These are phyloP conservation scores for Dioscorea cayenensis DNA, from an alignment of 116 monocot genomes.

Conservation along the genomic window DNA sequence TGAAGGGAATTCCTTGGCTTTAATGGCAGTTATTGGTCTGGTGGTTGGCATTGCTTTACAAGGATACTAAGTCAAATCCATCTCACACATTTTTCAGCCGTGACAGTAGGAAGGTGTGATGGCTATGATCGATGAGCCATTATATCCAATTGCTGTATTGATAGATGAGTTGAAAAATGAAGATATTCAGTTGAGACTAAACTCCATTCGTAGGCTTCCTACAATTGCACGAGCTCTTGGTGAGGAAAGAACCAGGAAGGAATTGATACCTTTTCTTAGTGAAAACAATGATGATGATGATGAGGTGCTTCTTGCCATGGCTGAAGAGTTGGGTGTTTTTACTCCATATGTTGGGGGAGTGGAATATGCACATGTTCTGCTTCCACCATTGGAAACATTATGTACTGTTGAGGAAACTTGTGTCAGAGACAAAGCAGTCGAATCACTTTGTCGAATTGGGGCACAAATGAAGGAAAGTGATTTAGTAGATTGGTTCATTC, in stretches of 20 bases:
- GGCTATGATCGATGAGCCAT: constrained; percentile 84
- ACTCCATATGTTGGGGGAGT: constrained; percentile 93
- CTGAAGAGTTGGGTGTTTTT: constrained; percentile 80
- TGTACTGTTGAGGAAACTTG: constrained; percentile 93
- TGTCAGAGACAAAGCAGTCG: constrained; percentile 89
- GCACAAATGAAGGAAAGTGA: constrained; percentile 90
- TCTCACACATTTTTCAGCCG: neutral
- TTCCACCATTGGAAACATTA: constrained; percentile 81
- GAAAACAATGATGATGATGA: constrained; percentile 97
- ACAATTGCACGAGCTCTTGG: constrained; percentile 97
- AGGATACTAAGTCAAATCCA: neutral
- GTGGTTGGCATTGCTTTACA: neutral
- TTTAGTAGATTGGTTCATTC: constrained; percentile 73
- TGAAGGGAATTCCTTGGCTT: no score
- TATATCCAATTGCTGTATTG: constrained; percentile 86
- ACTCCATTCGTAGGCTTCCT: constrained; percentile 83
- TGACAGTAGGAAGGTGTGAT: constrained; percentile 16
- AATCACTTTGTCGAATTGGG: constrained; percentile 81
- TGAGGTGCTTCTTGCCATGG: constrained; percentile 96
- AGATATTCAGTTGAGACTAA: constrained; percentile 83
- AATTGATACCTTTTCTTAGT: constrained; percentile 86
- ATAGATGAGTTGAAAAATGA: constrained; percentile 96
- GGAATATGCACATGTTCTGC: constrained; percentile 72
- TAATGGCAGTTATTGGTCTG: no score
- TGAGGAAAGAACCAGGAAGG: constrained; percentile 90